Evolutionary conservation across 1,284 basidiomycete species (phyloP).

Genomic region (Xerocomus nothofagi): DNA sequence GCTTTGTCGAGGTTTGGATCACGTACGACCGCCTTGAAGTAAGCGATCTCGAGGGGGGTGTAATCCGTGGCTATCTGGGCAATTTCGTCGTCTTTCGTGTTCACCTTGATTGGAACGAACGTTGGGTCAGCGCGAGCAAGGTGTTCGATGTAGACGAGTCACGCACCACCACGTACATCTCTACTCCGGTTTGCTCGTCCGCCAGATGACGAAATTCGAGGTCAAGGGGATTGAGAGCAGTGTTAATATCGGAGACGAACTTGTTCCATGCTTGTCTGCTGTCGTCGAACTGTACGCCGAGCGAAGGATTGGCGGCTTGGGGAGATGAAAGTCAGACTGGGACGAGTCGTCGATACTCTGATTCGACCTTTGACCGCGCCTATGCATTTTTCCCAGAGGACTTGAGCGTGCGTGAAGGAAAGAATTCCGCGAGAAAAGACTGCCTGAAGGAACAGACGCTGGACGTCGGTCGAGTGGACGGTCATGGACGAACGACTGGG

Average conservation of each 20-base stretch:
- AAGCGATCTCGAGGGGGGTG: slow-evolving; percentile 71
- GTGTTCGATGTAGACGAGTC: not conserved
- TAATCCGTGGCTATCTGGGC: slow-evolving; percentile 85
- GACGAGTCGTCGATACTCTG: not conserved
- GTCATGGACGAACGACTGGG: no score
- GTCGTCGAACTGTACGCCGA: slow-evolving; percentile 47
- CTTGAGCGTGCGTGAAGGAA: slow-evolving; percentile 59
- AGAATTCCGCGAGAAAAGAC: slow-evolving; percentile 68
- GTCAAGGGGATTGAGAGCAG: slow-evolving; percentile 62
- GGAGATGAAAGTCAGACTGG: slow-evolving; percentile 8
- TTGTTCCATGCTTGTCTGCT: slow-evolving; percentile 53
- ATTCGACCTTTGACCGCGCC: slow-evolving; percentile 58
- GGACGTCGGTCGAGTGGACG: slow-evolving; percentile 58
- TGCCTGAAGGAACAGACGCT: slow-evolving; percentile 75
- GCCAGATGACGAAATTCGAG: slow-evolving; percentile 64
- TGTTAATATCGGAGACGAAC: slow-evolving; percentile 62
- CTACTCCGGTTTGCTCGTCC: slow-evolving; percentile 64
- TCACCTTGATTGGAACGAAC: slow-evolving; percentile 51
- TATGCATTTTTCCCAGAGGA: slow-evolving; percentile 66
- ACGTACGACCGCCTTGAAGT: slow-evolving; percentile 77
- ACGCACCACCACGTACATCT: slow-evolving; percentile 66
- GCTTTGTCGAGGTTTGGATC: not conserved
- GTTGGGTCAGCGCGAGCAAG: slow-evolving; percentile 1
- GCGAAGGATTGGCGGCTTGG: slow-evolving; percentile 50
- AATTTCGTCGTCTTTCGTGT: slow-evolving; percentile 72